Base-by-base conservation (phyloP, 148 eudicot species). In the Rhododendron ferrugineum region DNA sequence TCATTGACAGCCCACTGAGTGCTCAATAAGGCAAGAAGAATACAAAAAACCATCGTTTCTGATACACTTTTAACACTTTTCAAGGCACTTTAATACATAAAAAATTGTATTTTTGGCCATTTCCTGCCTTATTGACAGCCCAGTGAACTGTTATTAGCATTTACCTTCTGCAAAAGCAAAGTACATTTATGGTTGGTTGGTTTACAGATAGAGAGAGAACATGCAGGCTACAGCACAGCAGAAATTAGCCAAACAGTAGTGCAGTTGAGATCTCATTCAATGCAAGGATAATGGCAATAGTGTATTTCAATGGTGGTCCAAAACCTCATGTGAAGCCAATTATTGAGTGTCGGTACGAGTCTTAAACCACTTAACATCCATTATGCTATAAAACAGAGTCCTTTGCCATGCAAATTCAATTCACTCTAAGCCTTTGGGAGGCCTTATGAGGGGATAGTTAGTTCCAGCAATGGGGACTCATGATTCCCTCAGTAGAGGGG, bases 181-280 rank as follows among this genome's bases (percentile, higher is more conserved):
- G 56, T 30, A 70, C 37, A 79, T 44, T 62, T 62, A 78, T 66
- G 44, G 66, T 47, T 78, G 60, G 52, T 64, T 44, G 47, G 83
- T 49, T 66, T 47, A 50, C 60, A 60, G 82, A 76, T 84, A 0
- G 82, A 50, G 18, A 44, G 52, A 20, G 34, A 32, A 13, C 75
- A 34, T 6, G 34, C 52, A 42, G 13, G 2, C 18, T 37, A 23
- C 20, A 34, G 42, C 15, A 7, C 0, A 52, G 72, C 72, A 66
- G 32, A 66, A 9, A 30, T 70, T 70, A 70, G 37, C 40, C 15
- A 70, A 85, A 22, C 36, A 18, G 87, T 78, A 58, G 66, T 46
- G 50, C 62, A 85, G 86, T 85, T 68, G 87, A 64, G 84, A 81
- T 80, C 20, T 80, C 84, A 85, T 85, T 85, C 42, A 85, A 80